phyloP scores from a whole-genome alignment of 441 rosid species.

The Syzygium syzygioides region DNA sequence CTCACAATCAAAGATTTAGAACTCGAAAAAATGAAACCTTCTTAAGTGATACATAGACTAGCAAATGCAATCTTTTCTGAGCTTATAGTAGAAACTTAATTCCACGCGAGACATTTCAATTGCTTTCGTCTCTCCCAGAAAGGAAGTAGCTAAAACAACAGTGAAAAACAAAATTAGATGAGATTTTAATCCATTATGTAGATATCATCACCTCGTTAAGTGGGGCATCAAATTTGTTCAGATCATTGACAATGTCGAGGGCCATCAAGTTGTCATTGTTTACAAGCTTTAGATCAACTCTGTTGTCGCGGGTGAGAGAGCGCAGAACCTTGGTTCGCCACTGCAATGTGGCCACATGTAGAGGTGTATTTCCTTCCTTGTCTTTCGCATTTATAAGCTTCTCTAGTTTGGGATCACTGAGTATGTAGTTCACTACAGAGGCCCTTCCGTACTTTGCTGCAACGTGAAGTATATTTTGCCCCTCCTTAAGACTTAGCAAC shows the following conservation, averaged over 20 bases:
- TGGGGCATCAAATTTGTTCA: not conserved
- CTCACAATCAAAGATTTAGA: not conserved
- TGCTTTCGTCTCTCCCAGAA: not conserved
- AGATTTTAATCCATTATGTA: not conserved
- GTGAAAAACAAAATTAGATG: not conserved
- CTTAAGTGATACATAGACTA: not conserved
- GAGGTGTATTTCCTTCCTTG: not conserved
- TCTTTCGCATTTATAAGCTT: not conserved
- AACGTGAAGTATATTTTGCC: not conserved
- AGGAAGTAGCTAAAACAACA: not conserved
- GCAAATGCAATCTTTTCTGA: not conserved
- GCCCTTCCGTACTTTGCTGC: not conserved
- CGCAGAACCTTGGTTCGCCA: not conserved
- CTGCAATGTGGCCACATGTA: not conserved
- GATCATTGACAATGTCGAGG: not conserved
- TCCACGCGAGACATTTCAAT: not conserved
- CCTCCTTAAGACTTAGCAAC: not conserved
- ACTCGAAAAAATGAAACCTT: not conserved
- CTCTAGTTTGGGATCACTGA: not conserved
- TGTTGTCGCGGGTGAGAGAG: not conserved
- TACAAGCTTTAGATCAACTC: not conserved
- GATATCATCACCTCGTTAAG: not conserved
- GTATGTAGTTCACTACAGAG: not conserved
- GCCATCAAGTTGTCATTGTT: not conserved
- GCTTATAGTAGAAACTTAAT: not conserved